Percentiles rank a stretch among this genome's conserved stretches.
Conservation (phyloP, 1,284 basidiomycete species). For the Pterulicium gracile region DNA sequence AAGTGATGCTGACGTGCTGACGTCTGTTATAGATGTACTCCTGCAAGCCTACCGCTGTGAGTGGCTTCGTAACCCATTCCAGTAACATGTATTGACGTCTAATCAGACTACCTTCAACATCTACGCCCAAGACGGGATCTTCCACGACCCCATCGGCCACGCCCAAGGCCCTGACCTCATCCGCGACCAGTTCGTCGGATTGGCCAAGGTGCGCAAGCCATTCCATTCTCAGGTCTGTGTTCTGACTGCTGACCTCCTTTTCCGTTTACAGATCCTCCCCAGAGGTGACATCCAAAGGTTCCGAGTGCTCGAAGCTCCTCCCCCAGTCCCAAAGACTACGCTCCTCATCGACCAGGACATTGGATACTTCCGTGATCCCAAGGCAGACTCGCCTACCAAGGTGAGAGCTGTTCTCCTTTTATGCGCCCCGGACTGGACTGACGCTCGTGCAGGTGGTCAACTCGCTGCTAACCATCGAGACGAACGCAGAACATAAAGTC, state of each 20-base stretch:
- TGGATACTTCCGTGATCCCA: slow-evolving; percentile 30
- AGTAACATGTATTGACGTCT: not conserved
- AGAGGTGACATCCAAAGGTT: slow-evolving; percentile 33
- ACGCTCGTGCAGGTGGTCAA: slow-evolving; percentile 25
- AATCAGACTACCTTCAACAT: slow-evolving; percentile 31
- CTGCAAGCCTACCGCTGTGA: slow-evolving; percentile 29
- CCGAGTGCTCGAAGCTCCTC: slow-evolving; percentile 30
- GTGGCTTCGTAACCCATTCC: not conserved
- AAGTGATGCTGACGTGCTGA: not conserved
- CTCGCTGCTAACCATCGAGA: slow-evolving; percentile 33
- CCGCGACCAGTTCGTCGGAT: slow-evolving; percentile 34
- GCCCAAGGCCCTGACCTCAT: slow-evolving; percentile 31
- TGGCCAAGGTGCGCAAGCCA: slow-evolving; percentile 28
- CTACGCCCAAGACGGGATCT: slow-evolving; percentile 31
- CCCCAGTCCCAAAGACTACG: slow-evolving; percentile 23
- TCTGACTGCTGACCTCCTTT: slow-evolving; percentile 1
- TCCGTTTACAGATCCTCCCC: slow-evolving; percentile 26
- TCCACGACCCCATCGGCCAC: slow-evolving; percentile 40
- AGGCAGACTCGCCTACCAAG: slow-evolving; percentile 29
- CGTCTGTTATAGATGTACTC: slow-evolving; percentile 27
- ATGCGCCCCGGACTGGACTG: not conserved
- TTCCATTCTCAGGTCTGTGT: not conserved
- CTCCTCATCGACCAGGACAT: slow-evolving; percentile 41
- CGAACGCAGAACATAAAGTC: slow-evolving; percentile 27
- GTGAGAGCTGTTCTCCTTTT: slow-evolving; percentile 18